These are phyloP conservation scores for Populus hybrid DNA, from an alignment of 441 rosid genomes.

Conservation along the genomic window DNA sequence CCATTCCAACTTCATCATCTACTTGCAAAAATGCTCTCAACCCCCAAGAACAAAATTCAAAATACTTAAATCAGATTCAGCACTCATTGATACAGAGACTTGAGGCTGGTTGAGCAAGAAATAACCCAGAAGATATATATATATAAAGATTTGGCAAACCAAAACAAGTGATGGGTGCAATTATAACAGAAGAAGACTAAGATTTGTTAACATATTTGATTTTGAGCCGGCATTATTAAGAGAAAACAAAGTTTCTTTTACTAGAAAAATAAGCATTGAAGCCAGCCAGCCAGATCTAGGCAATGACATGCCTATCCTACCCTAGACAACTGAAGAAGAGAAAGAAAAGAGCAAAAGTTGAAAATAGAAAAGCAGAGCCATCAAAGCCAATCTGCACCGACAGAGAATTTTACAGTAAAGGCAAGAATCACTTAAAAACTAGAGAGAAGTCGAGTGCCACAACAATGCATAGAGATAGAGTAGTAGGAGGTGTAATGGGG, in stretches of 20 bases:
- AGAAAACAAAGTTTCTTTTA: neutral
- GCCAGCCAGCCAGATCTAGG: constrained; percentile 11
- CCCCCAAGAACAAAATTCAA: neutral
- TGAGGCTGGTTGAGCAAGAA: neutral
- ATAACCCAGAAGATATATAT: neutral
- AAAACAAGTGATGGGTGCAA: neutral
- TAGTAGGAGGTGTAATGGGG: neutral
- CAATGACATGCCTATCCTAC: neutral
- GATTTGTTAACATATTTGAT: neutral
- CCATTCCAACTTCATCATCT: neutral
- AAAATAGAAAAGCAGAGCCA: neutral
- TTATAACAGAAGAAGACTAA: neutral
- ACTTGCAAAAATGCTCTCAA: neutral
- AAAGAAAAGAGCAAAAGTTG: neutral
- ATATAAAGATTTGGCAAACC: neutral
- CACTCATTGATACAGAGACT: neutral
- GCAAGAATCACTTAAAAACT: neutral
- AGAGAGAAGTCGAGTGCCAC: no score
- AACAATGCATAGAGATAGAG: neutral
- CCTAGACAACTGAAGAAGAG: neutral
- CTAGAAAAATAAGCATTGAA: neutral
- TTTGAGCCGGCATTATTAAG: no score
- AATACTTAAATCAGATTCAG: neutral
- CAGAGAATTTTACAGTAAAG: neutral
- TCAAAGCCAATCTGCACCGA: neutral